Conservation (phyloP, 352 stramenopile species). For the Peronospora destructor region DNA sequence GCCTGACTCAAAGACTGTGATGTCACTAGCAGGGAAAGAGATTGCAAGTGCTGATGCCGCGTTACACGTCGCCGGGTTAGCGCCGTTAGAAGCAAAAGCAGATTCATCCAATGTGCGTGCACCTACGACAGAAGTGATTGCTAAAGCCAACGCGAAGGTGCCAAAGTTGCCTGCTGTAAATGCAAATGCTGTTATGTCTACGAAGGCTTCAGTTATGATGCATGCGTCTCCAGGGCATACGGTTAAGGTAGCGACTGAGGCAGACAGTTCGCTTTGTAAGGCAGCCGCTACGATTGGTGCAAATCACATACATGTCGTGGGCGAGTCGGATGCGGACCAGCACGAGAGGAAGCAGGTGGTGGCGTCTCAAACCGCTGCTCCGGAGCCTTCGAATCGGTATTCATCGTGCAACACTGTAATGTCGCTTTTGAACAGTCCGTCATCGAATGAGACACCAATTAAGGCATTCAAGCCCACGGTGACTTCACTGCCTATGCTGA, state of each 20-base stretch:
- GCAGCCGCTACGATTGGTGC: conserved; percentile 24
- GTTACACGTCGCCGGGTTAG: background rate
- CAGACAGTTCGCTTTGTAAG: conserved; percentile 32
- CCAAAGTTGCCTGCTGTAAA: conserved; percentile 2
- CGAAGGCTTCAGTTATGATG: conserved; percentile 9
- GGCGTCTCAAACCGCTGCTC: background rate
- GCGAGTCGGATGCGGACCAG: conserved; percentile 8
- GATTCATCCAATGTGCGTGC: conserved; percentile 1
- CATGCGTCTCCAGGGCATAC: conserved; percentile 31
- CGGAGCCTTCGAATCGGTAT: conserved; percentile 22
- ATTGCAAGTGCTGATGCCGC: background rate
- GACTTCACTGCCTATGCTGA: conserved; percentile 35
- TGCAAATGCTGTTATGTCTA: conserved; percentile 9
- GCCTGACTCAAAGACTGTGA: background rate
- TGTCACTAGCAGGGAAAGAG: conserved; percentile 1
- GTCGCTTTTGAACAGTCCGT: conserved; percentile 63
- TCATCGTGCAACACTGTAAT: conserved; percentile 59
- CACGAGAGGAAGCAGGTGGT: conserved; percentile 9
- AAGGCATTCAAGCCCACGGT: conserved; percentile 28
- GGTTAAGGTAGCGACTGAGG: conserved; percentile 24
- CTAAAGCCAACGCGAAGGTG: conserved; percentile 5
- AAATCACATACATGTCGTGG: conserved; percentile 8
- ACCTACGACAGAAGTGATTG: conserved; percentile 1
- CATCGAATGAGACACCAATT: conserved; percentile 34
- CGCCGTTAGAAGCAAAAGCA: conserved; percentile 3